Evolutionary conservation across 2,329 filamentous ascomycete genomes (phyloP).

Genomic region (Uncinocarpus reesii): DNA sequence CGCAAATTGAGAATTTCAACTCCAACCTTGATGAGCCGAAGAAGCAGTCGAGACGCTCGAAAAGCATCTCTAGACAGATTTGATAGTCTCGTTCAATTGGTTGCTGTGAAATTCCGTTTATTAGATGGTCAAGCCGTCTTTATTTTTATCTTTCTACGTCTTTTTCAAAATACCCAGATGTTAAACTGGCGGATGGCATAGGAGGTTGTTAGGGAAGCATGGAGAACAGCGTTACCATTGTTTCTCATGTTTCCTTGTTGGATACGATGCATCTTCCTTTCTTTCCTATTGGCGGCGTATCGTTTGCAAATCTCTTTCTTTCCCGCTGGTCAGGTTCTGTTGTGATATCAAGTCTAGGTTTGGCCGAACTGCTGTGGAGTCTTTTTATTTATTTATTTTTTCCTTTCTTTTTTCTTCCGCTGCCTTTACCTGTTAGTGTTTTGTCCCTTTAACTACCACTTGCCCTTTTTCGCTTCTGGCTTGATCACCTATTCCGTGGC

Average conservation of each 20-base stretch:
- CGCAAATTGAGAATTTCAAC: conserved; percentile 22
- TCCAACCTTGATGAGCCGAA: conserved; percentile 13
- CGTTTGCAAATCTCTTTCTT: too few species aligned
- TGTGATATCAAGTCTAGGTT: conserved; percentile 5
- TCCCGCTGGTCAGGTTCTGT: too few species aligned
- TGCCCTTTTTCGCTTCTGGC: not conserved
- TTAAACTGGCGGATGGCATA: conserved; percentile 5
- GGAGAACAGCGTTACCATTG: conserved; percentile 11
- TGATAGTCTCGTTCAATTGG: not conserved
- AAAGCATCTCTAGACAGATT: conserved; percentile 16
- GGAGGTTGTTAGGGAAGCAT: conserved; percentile 14
- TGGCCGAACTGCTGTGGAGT: conserved; percentile 6
- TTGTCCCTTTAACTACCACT: not conserved
- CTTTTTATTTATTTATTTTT: not conserved
- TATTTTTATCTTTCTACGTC: conserved; percentile 15
- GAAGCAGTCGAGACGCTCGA: conserved; percentile 13
- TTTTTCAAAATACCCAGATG: conserved; percentile 11
- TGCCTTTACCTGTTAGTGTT: too few species aligned
- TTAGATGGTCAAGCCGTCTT: too few species aligned
- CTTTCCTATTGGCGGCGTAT: not conserved
- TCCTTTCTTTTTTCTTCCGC: not conserved
- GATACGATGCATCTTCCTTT: not conserved
- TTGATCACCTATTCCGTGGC: not conserved
- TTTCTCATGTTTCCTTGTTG: conserved; percentile 13
- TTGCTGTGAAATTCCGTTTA: too few species aligned